These are phyloP conservation scores for Triticum urartu DNA, from an alignment of 176 grass and related monocot species.

Conservation along the genomic window DNA sequence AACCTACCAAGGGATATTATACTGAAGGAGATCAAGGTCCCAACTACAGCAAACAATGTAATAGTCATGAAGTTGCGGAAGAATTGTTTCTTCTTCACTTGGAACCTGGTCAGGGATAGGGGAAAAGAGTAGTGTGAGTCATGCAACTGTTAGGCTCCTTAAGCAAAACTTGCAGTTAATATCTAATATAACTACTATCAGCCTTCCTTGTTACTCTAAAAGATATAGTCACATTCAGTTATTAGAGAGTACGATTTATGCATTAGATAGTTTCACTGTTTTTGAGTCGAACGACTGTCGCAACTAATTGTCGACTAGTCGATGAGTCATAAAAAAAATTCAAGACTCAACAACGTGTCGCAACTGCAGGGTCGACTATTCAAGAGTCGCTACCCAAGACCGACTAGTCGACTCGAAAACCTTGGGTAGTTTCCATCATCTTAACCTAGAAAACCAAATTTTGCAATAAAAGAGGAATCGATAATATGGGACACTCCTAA, in stretches of 20 bases:
- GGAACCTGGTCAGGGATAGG: constrained; percentile 43
- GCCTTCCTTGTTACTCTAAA: not conserved
- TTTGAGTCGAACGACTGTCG: no score
- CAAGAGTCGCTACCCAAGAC: no score
- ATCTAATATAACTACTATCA: not conserved
- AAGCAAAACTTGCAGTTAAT: not conserved
- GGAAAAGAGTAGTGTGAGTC: not conserved
- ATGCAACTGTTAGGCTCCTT: not conserved
- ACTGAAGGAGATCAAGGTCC: constrained; percentile 74
- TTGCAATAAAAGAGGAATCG: no score
- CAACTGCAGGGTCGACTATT: no score
- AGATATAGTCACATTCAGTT: not conserved
- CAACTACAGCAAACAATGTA: constrained; percentile 69
- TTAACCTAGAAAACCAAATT: not conserved
- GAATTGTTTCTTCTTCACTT: constrained; percentile 93
- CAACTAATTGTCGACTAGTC: no score
- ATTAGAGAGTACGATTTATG: not conserved
- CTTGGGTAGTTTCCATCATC: not conserved
- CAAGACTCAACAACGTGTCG: no score
- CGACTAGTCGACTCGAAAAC: no score
- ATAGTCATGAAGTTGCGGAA: constrained; percentile 89
- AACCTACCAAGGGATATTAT: constrained; percentile 75
- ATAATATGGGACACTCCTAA: not conserved
- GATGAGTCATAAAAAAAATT: no score
- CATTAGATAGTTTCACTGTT: not conserved